Evolutionary conservation across 2,329 filamentous ascomycete species (phyloP), one percentile per base, ranked within the genome.

Genomic region (Penicillium brasilianum): DNA sequence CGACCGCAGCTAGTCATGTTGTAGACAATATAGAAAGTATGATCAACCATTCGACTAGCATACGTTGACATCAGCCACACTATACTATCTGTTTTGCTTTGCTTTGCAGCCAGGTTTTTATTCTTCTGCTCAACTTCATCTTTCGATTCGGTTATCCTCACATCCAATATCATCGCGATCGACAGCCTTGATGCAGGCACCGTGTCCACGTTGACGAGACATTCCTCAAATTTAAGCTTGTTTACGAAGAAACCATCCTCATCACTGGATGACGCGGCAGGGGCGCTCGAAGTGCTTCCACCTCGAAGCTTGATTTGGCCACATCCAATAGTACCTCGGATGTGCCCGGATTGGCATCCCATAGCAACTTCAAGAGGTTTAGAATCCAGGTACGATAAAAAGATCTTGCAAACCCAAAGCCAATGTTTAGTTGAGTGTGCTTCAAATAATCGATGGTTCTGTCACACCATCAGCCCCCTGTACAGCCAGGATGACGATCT

Each of bases 151-250:
- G 1, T 49, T 10, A 16, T 32, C 10, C 3, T 53, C 18, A 16
- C 50, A n/a, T 37, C 22, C 4, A 51, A 53, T 14, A 53, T 53
- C 32, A 14, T 53, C n/a, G 20, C 16, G 50, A 53, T 53, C 20
- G 50, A 34, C 50, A 25, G 9, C 25, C 25, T 28, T 28, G 25
- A 6, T 39, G 20, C 50, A 39, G 22, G 44, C n/a, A 48, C 18
- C 53, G 13, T 22, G 52, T 50, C 55, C 55, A 51, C 9, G 46
- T 44, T 57, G n/a, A 43, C 34, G 5, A 52, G 18, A 44, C 55
- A 51, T 52, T 51, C 55, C 37, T 43, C 25, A n/a, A 18, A 20
- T 43, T 71, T 14, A 73, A 74, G 51, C 74, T 72, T 61, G 57
- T 74, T 18, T 39, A 51, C n/a, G 58, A 55, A 4, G 16, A 58